Evolutionary conservation across 2,329 filamentous ascomycete genomes (phyloP).

Genomic region (Fusarium tuaranense): DNA sequence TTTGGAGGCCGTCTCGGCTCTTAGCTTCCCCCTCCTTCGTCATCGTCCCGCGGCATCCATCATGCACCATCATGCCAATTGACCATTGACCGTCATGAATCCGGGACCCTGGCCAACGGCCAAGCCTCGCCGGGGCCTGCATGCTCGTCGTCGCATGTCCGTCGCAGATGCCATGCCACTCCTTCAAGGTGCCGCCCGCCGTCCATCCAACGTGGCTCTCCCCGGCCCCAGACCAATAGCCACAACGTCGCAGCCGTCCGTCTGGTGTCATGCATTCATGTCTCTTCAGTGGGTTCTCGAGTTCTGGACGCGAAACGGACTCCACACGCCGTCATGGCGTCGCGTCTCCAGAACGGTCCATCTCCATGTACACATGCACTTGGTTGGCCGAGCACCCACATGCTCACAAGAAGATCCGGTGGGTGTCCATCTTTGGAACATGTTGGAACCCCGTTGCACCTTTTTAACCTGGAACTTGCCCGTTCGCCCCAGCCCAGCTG

Average conservation of each 20-base stretch:
- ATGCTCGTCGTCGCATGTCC: constrained; percentile 9
- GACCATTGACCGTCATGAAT: constrained; percentile 33
- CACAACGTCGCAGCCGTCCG: constrained; percentile 22
- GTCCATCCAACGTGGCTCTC: constrained; percentile 7
- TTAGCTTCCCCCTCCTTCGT: constrained; percentile 35
- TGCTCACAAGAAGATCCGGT: constrained; percentile 6
- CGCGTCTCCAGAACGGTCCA: constrained; percentile 24
- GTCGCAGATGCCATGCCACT: constrained; percentile 7
- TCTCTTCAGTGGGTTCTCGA: constrained; percentile 21
- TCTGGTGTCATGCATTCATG: constrained; percentile 37
- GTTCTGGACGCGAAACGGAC: constrained; percentile 33
- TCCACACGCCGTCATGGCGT: constrained; percentile 36
- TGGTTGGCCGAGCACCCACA: constrained; percentile 37
- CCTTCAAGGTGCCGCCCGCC: constrained; percentile 16
- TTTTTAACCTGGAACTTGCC: constrained; percentile 25
- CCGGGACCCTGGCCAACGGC: constrained; percentile 17
- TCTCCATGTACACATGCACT: constrained; percentile 26
- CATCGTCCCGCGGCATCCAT: constrained; percentile 39
- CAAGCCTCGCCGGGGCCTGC: constrained; percentile 14
- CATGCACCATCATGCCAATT: constrained; percentile 38
- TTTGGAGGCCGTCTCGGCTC: constrained; percentile 18
- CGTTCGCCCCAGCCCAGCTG: constrained; percentile 11
- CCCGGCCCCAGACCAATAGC: constrained; percentile 15
- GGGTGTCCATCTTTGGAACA: constrained; percentile 31
- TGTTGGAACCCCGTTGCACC: constrained; percentile 18